Percentiles rank a stretch among this genome's conserved stretches.
Conservation (phyloP, 768 basidiomycete species). For the Tylopilus sp. region DNA sequence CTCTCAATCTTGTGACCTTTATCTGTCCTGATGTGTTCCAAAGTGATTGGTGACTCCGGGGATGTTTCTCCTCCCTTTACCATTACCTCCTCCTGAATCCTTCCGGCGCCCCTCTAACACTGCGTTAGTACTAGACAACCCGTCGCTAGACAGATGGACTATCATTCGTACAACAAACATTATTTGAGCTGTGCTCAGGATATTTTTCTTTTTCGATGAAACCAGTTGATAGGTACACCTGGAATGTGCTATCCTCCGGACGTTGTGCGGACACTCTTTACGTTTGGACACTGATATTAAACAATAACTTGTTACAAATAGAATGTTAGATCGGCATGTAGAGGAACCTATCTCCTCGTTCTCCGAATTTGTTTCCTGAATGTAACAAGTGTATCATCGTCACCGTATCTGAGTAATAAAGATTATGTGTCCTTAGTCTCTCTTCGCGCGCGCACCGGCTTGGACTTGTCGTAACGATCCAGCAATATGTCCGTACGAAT, state of each 20-base stretch:
- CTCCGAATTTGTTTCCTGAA: not conserved
- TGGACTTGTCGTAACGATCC: constrained; percentile 48
- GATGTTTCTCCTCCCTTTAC: constrained; percentile 57
- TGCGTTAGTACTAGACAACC: not conserved
- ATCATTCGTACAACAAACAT: not conserved
- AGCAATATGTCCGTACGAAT: constrained; percentile 73
- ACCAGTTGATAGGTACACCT: not conserved
- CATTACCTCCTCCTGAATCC: constrained; percentile 31
- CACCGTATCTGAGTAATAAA: not conserved
- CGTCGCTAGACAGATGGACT: not conserved
- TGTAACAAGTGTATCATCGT: not conserved
- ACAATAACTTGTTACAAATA: not conserved
- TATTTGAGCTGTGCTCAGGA: not conserved
- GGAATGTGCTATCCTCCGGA: constrained; percentile 3
- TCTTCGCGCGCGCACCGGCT: constrained; percentile 35
- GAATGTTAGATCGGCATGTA: not conserved
- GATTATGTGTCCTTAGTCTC: constrained; percentile 20
- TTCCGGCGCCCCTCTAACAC: not conserved
- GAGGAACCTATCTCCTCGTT: too few relatives aligned
- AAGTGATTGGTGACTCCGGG: constrained; percentile 70
- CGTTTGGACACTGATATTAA: not conserved
- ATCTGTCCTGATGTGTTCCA: not conserved
- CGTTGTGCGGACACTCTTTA: constrained; percentile 14
- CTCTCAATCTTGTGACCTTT: not conserved
- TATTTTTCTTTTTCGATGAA: constrained; percentile 6